Evolutionary conservation across 106 monocot genomes (phyloP), one percentile per base, ranked within the genome.

Genomic region (Triglochin maritima): DNA sequence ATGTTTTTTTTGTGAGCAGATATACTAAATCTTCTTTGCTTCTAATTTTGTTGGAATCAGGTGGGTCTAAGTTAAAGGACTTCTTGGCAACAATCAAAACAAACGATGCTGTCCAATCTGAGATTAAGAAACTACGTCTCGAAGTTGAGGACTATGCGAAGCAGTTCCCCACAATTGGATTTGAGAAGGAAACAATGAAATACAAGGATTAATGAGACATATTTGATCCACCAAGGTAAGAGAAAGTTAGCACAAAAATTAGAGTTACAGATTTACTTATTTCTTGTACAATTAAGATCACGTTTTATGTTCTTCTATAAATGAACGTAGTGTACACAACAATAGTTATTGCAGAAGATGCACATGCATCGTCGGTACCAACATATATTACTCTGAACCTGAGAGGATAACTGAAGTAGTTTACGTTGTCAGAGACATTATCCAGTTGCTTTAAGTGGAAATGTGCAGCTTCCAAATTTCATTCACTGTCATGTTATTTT

Each of bases 61-160:
- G 78, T 75, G 93, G 94, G 66, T 63, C 87, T 63, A 94, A 94
- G 74, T 72, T 94, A 8, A 94, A 89, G 85, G 94, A 94, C 70
- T 94, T 94, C 62, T 29, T 87, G 68, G 86, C 87, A 59, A 87
- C 94, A 9, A 71, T 89, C 69, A 63, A 89, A 44, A 56, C 82
- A 46, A 76, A 78, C 68, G 81, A 60, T 43, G 67, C 48, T 67
- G 81, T 94, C 58, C 80, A 87, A 72, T 76, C 89, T 56, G 89
- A 94, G 72, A 87, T 94, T 73, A 77, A 80, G 69, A 89, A 87
- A 68, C 82, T 94, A 11, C 89, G 94, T 49, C 77, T 77, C 59
- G 89, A 89, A 4, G 94, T 94, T 49, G 94, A 94, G 59, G 94
- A 94, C 58, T 94, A 77, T 77, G 94, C 94, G 47, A 94, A 94